Evolutionary conservation across 768 basidiomycete species (phyloP), one percentile per base, ranked within the genome.

Genomic region (Epithele typhae): DNA sequence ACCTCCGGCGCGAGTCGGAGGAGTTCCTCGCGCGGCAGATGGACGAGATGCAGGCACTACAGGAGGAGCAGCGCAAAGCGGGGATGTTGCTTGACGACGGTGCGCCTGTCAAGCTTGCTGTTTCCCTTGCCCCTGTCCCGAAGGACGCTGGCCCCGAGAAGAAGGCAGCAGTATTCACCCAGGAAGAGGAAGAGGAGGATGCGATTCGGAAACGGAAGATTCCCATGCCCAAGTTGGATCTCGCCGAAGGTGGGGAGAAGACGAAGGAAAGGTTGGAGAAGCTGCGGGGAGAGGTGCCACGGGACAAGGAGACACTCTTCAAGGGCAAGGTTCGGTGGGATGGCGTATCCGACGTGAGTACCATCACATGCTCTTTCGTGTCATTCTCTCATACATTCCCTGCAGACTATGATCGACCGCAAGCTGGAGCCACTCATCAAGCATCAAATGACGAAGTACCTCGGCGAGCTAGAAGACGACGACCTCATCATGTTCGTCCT

Each of bases 401-500:
- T 35, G 30, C 46, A 94, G 92, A 69, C 70, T 24, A 75, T 88
- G 65, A 85, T 95, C 56, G 87, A 89, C 56, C 77, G 82, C 34
- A 96, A 95, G 66, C 72, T 97, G 15, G 87, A 92, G 63, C 84
- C 90, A 24, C 69, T 94, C 43, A 81, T 92, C 22, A 87, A 89
- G 53, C 78, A 79, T 7, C 75, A 86, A 55, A 92, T 97, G 81
- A 75, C 78, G 27, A 86, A 87, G 62, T 91, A 88, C 58, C 79
- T 97, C 11, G 93, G 92, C 48, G 92, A 94, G 59, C 76, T 92
- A 59, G 90, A 93, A 51, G 93, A 95, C 59, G 90, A 93, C 52
- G 93, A 97, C 60, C 75, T 96, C 49, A 84, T 92, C 46, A 89
- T 95, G 80, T 96, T 92, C 63, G 91, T 89, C 7, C 69, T 95